phyloP scores from a whole-genome alignment of 2,329 filamentous ascomycete genomes.

The Cladosporium sp. region DNA sequence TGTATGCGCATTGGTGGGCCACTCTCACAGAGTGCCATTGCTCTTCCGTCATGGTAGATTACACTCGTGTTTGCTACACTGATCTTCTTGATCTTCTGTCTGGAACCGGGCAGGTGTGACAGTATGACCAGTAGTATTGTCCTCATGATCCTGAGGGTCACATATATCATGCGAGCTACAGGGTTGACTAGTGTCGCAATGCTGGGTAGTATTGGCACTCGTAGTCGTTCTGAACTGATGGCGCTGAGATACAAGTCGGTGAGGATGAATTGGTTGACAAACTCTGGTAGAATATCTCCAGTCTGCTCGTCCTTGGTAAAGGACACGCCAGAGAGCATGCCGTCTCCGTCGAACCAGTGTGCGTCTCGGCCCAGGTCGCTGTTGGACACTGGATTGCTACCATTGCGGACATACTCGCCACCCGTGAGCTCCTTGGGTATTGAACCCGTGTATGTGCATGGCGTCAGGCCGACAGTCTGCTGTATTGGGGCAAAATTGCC shows the following conservation, averaged over 20 bases:
- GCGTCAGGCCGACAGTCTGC: slow-evolving; percentile 51
- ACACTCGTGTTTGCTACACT: slow-evolving; percentile 67
- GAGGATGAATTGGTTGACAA: slow-evolving; percentile 65
- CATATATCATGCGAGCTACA: slow-evolving; percentile 48
- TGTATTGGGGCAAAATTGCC: slow-evolving; percentile 69
- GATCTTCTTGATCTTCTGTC: slow-evolving; percentile 59
- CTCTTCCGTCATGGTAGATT: slow-evolving; percentile 64
- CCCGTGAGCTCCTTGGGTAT: slow-evolving; percentile 64
- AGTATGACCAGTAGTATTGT: slow-evolving; percentile 56
- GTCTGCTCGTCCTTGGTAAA: slow-evolving; percentile 47
- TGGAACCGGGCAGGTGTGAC: slow-evolving; percentile 55
- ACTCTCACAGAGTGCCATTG: slow-evolving; percentile 66
- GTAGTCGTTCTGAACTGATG: slow-evolving; percentile 44
- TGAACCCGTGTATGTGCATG: slow-evolving; percentile 53
- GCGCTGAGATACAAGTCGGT: slow-evolving; percentile 62
- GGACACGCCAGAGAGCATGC: slow-evolving; percentile 66
- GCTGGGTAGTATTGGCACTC: slow-evolving; percentile 60
- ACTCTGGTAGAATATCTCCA: slow-evolving; percentile 52
- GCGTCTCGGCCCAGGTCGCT: slow-evolving; percentile 58
- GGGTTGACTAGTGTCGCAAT: slow-evolving; percentile 63
- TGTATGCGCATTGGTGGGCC: slow-evolving; percentile 64
- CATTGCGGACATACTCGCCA: slow-evolving; percentile 69
- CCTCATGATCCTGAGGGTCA: slow-evolving; percentile 52
- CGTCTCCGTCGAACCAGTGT: slow-evolving; percentile 73
- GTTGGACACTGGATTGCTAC: slow-evolving; percentile 63